Evolutionary conservation across 352 stramenopile species (phyloP), one percentile per base, ranked within the genome.

Genomic region (Phytophthora podocarpi): DNA sequence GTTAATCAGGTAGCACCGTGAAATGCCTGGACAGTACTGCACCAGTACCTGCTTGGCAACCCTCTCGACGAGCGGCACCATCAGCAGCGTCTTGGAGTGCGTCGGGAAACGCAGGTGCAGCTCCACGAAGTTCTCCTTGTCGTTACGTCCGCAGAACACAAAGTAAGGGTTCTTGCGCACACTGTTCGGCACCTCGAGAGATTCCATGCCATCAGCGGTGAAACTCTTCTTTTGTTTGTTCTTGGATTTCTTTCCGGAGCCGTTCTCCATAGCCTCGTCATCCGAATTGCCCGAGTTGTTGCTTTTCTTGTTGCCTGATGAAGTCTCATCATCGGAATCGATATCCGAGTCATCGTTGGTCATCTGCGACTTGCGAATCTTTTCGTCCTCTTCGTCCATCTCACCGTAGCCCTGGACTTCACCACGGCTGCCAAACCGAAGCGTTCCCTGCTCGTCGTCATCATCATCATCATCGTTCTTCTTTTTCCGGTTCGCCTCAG

Each of bases 341-440:
- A 85, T 85, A 37, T 75, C 77, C 42, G 80, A 84, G 8, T 89
- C 76, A 20, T 94, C 79, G 31, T 87, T 72, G 10, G 64, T 45
- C 26, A 87, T 70, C 42, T 89, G 74, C 21, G 76, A 60, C 26
- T 89, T 76, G 3, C 70, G 80, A 59, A 91, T 87, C 37, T 94
- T 85, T 27, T 96, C 86, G 46, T 99, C 96, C 37, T 98, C 95
- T 39, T 99, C 96, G 67, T 98, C 96, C 64, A 97, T 96, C 41
- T 96, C 85, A 42, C 86, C 95, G 49, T 98, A 96, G 35, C 88
- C 90, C 28, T 82, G 81, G 26, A 92, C 80, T 71, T 97, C 90
- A 23, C 86, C 69, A 32, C 79, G 82, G 23, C 71, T 78, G n/a
- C 85, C 85, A 54, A 96, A 95, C 40, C 81, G 78, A 34, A 96